Base-by-base conservation (phyloP, 139 green algal species). In the Tetraselmis striata region DNA sequence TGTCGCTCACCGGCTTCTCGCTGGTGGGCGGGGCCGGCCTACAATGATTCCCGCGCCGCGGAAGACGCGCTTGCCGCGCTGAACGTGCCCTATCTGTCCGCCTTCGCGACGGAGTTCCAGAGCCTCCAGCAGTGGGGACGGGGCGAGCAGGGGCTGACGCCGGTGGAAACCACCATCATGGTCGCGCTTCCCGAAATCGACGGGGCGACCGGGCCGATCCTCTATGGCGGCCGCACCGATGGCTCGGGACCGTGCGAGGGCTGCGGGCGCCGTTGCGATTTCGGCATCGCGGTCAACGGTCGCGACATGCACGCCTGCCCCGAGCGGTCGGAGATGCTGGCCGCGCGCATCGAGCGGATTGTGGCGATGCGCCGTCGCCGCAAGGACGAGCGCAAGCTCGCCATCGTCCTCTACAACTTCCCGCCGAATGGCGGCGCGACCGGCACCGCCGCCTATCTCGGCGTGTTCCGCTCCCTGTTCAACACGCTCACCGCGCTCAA, bases 371-470 rank as follows among this genome's bases (percentile, higher is more conserved):
- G 92, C 80, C 94, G 92, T 84, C 99, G 98, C 92, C 90, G 92
- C 81, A 94, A 95, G 59, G 84, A 87, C 0, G 93, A 99, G 31
- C 99, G 99, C 95, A 97, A 97, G 90, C 88, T 99, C 59, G 93
- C 93, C 58, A 92, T 99, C 88, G 98, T 96, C 1, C 95, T 99
- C 11, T 99, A 99, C 95, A 94, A 85, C 87, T 99, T 99, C 92
- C 96, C 96, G 18, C 96, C 96, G 26, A 97, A 99, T 92, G 99
- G 99, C 92, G 96, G 96, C 89, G 99, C 99, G 83, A 97, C 99
- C 5, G 96, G 96, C 82, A 99, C 96, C 28, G 96, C 96, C 32
- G 96, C 96, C 74, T 99, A 99, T 93, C 92, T 99, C 77, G 99
- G 99, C 82, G 96, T 99, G 11, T 99, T 99, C 88, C 93, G 95